Conservation (phyloP, 2,329 filamentous ascomycete genomes). For the Ascocoryne sarcoides region DNA sequence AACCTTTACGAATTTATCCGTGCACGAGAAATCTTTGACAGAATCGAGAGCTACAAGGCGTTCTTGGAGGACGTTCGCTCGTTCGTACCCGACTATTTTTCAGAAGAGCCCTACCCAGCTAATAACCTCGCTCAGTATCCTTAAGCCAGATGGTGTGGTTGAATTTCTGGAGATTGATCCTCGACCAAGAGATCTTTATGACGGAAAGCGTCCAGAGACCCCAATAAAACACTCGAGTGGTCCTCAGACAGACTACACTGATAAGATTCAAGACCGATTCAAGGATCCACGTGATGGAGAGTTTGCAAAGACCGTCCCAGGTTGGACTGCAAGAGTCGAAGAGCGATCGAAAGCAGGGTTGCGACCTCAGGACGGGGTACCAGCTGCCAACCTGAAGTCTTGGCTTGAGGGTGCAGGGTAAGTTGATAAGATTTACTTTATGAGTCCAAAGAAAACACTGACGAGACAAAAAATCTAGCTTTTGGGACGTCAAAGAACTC, state of each 20-base stretch:
- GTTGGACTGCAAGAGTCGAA: conserved; percentile 22
- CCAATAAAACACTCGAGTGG: conserved; percentile 13
- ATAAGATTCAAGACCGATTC: conserved; percentile 22
- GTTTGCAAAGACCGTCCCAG: conserved; percentile 18
- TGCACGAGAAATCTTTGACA: conserved; percentile 24
- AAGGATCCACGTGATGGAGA: conserved; percentile 17
- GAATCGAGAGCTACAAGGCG: conserved; percentile 22
- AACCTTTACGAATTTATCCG: conserved; percentile 24
- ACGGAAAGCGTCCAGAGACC: conserved; percentile 1
- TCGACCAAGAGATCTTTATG: conserved; percentile 15
- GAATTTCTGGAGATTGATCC: conserved; percentile 27
- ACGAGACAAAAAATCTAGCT: conserved; percentile 12
- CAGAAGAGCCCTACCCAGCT: background rate
- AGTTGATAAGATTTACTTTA: too few species aligned
- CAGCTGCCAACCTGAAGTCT: conserved; percentile 22
- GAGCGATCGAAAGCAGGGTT: conserved; percentile 20
- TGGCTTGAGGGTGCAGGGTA: conserved; percentile 26
- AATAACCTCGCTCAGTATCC: conserved; percentile 9
- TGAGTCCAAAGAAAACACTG: background rate
- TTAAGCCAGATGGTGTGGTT: conserved; percentile 26
- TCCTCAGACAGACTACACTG: conserved; percentile 19
- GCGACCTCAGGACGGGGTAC: conserved; percentile 21
- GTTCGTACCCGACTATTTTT: conserved; percentile 9
- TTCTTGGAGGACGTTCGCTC: conserved; percentile 25
- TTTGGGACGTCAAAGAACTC: conserved; percentile 25